Percentiles rank a stretch among this genome's conserved stretches.
phyloP scores from a whole-genome alignment of 495 filamentous ascomycete species.

The Trichocladium antarcticum region DNA sequence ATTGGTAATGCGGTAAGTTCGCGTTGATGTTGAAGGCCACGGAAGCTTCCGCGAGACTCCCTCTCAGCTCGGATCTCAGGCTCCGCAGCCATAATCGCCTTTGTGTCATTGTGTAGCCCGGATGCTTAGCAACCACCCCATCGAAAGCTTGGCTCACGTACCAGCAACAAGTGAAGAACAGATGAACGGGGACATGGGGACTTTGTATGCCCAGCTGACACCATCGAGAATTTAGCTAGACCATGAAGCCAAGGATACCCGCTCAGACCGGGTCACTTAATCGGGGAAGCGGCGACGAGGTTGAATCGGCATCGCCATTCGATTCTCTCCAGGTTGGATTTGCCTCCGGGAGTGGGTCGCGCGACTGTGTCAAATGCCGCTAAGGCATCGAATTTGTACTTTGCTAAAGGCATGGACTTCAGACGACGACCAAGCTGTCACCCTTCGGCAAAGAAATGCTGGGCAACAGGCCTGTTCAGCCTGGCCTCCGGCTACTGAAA shows the following conservation, averaged over 20 bases:
- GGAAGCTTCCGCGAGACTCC: background rate
- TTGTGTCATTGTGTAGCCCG: background rate
- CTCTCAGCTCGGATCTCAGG: background rate
- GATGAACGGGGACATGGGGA: too few species aligned
- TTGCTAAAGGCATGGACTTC: slow-evolving; percentile 1
- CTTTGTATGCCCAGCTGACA: too few species aligned
- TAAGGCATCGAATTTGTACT: background rate
- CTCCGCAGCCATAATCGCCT: background rate
- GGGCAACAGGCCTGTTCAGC: too few species aligned
- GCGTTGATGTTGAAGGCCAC: background rate
- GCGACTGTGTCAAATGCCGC: background rate
- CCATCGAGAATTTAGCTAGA: too few species aligned
- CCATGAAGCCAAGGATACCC: too few species aligned
- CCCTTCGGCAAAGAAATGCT: too few species aligned
- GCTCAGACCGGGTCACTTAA: too few species aligned
- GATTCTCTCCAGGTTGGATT: background rate
- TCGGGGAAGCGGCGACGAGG: too few species aligned
- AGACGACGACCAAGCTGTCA: background rate
- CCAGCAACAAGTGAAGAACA: background rate
- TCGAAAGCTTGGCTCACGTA: background rate
- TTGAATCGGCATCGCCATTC: background rate
- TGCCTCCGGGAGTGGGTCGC: background rate
- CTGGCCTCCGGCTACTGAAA: too few species aligned
- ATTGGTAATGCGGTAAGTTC: background rate
- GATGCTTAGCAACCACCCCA: slow-evolving; percentile 2